Evolutionary conservation across 2,329 filamentous ascomycete genomes (phyloP), one percentile per base, ranked within the genome.

Genomic region (Colletotrichum eremochloae): DNA sequence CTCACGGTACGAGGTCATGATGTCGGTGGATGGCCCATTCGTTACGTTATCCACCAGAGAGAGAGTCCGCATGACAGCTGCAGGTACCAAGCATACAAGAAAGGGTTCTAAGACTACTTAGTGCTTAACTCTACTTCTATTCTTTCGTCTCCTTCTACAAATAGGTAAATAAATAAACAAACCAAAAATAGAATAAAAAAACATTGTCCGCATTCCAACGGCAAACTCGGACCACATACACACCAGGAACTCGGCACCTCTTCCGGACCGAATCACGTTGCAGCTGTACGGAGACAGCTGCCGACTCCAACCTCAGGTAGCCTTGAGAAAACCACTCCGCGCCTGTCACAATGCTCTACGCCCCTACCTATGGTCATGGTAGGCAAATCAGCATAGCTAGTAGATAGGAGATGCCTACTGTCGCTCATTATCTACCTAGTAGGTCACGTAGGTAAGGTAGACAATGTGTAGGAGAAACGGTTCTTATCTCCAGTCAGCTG

Each of bases 81-180:
- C 69, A 72, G 69, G 66, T 69, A 69, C 69, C 60, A 31, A 56
- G 68, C 33, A 5, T 36, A 36, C 33, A 36, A 36, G 33, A 24
- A 24, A 24, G 24, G 24, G 24, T 24, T 24, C 24, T 1, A 24
- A 24, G 24, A 24, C 24, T 24, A 24, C 24, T 1, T 24, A 24
- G 24, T 24, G 24, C 24, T 24, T 24, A 24, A 24, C 24, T 24
- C 24, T 24, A 24, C 24, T 24, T 24, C 24, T 24, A 24, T 24
- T 44, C 15, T 20, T 44, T 20, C 6, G 6, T 44, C 18, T 20
- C 42, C 3, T 44, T 18, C 18, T 20, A 24, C 6, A 20, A 14
- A 44, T 24, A 24, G 24, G 24, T 24, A 44, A 44, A 8, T 20
- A 20, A 8, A 1, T 2, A 44, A 20, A 20, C 3, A 42, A 42